Evolutionary conservation across 106 monocot species (phyloP), one percentile per base, ranked within the genome.

Genomic region (Vanilla planifolia): DNA sequence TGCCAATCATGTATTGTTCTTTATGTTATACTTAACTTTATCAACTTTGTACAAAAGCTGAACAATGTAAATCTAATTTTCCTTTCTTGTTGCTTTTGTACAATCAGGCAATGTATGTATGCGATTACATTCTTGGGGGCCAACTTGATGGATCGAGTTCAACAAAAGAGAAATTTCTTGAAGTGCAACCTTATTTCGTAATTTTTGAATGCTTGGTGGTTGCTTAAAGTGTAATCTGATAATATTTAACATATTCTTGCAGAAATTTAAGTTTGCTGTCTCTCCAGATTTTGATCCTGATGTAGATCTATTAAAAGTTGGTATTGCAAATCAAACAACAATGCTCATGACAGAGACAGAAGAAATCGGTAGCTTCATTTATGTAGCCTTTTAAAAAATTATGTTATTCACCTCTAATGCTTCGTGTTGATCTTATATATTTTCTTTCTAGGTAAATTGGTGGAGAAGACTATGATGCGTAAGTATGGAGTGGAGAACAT

Each of bases 271-370:
- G 55, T 61, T 69, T 76, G 96, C 96, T 25, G 55, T 87, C 60
- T 91, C 96, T 36, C 34, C 62, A 9, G 96, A 85, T 53, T 98
- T 98, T 82, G 96, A 98, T 68, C 96, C 96, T 60, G 91, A 98
- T 63, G 62, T 70, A 55, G 96, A 98, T 70, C 60, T 98, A 44
- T 56, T 67, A 13, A 84, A 84, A 85, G 58, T 84, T 59, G 96
- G 96, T 7, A 89, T 91, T 79, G 96, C 96, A 37, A 98, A 98
- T 73, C 96, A 98, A 77, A 98, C 96, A 42, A 98, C 96, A 67
- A 98, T 98, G 96, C 91, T 98, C 28, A 98, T 91, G 84, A 87
- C 91, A 23, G 96, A 98, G 77, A 98, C 95, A 62, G 89, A 95
- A 72, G 86, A 95, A 19, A 95, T 96, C 50, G 95, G 95, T 96